These are phyloP conservation scores for Piromyces finnis DNA, from an alignment of 192 early-diverging fungal genomes.

Conservation along the genomic window DNA sequence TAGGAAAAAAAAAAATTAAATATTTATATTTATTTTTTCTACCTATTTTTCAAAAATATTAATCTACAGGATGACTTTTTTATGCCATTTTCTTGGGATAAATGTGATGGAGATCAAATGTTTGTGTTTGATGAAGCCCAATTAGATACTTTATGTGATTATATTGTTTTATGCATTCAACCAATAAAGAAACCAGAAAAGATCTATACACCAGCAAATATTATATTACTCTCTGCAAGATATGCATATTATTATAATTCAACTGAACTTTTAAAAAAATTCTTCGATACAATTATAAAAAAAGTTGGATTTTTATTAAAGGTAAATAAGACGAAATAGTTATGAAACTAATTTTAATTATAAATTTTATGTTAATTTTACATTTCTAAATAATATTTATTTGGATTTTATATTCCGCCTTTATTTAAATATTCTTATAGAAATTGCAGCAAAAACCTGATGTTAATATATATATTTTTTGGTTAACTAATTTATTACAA, in stretches of 20 bases:
- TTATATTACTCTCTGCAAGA: constrained; percentile 71
- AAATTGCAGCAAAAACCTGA: background rate
- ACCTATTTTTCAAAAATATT: too few species aligned
- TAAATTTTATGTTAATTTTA: too few species aligned
- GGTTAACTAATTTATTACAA: constrained; percentile 70
- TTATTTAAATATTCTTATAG: background rate
- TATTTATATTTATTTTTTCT: too few species aligned
- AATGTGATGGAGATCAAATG: constrained; percentile 80
- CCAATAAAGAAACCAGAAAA: constrained; percentile 10
- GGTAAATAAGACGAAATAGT: background rate
- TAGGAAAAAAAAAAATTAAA: too few species aligned
- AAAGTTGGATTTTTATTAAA: background rate
- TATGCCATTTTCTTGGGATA: constrained; percentile 31
- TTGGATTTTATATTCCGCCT: too few species aligned
- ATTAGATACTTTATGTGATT: constrained; percentile 32
- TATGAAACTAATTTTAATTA: too few species aligned
- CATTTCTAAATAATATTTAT: too few species aligned
- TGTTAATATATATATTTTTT: constrained; percentile 11
- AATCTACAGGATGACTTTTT: background rate
- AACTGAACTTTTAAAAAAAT: constrained; percentile 48
- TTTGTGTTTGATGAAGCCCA: constrained; percentile 69
- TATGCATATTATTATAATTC: constrained; percentile 70
- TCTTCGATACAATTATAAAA: constrained; percentile 25
- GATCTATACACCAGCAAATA: constrained; percentile 46
- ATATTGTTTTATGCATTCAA: constrained; percentile 25